These are phyloP conservation scores for Calonectria hongkongensis DNA, from an alignment of 2,329 filamentous ascomycete genomes.

Conservation along the genomic window DNA sequence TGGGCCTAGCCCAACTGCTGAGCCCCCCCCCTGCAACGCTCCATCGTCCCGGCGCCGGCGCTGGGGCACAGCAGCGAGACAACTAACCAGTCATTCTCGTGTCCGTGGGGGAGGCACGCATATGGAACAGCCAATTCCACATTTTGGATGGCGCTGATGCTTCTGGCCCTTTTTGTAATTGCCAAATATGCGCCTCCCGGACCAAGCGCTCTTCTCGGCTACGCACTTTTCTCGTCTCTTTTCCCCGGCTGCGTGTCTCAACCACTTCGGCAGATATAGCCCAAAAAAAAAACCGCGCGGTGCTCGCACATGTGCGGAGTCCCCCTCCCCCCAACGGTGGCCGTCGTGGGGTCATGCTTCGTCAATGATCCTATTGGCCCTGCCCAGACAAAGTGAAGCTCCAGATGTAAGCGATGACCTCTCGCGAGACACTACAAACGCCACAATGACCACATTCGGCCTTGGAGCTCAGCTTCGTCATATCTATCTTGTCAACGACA, in stretches of 20 bases:
- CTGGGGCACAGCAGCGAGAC: slow-evolving; percentile 19
- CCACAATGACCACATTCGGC: slow-evolving; percentile 8
- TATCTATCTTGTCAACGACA: not conserved
- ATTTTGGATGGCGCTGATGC: slow-evolving; percentile 2
- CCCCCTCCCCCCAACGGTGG: not conserved
- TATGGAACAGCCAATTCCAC: not conserved
- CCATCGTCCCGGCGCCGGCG: not conserved
- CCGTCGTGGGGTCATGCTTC: not conserved
- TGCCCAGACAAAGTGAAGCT: slow-evolving; percentile 11
- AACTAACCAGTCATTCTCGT: slow-evolving; percentile 23
- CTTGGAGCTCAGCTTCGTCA: slow-evolving; percentile 1
- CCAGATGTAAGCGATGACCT: slow-evolving; percentile 22
- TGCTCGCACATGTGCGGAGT: not conserved
- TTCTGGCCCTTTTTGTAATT: slow-evolving; percentile 16
- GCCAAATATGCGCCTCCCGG: slow-evolving; percentile 6
- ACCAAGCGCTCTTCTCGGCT: not conserved
- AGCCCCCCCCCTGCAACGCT: slow-evolving; percentile 3
- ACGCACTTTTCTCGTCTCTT: not conserved
- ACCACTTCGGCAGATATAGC: not conserved
- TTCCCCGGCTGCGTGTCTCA: not conserved
- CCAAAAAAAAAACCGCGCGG: not conserved
- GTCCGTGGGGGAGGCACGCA: slow-evolving; percentile 5
- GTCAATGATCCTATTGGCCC: not conserved
- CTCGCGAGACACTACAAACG: slow-evolving; percentile 19
- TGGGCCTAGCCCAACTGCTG: not conserved